Base-by-base conservation (phyloP, 495 filamentous ascomycete species). In the Darksidea phi region DNA sequence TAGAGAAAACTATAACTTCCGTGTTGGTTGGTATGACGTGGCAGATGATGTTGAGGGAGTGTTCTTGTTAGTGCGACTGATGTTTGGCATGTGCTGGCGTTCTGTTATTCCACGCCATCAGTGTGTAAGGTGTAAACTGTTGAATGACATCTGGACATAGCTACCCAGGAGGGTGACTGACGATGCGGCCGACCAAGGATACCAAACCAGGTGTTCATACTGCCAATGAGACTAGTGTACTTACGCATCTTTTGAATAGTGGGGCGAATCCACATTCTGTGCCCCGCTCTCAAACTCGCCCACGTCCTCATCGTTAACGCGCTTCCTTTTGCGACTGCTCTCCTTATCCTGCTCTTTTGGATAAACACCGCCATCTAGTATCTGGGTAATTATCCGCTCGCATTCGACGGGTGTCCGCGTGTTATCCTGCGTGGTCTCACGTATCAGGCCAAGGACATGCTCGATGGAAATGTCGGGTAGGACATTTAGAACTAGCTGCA, bases 381-480 rank as follows among this genome's bases (percentile, higher is more conserved):
- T 48, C 28, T 61, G 47, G n/a, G 61, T 57, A 46, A 73, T 63
- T 15, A 74, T 18, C 17, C 24, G 42, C 41, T 64, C 57, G 48
- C 67, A 66, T 37, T 42, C 32, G 25, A 18, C 42, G 0, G 43
- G 54, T 25, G 53, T 61, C 20, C 41, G 49, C 8, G 36, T 53
- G 17, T 48, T 51, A 1, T 47, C 51, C 25, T 59, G 54, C 24
- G 53, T 63, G 2, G 36, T 42, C 18, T 66, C 58, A 28, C 37
- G 46, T 47, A 71, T 73, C 26, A 72, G 61, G 13, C 48, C 37
- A 17, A 60, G 38, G 20, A 73, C 71, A 53, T 74, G 56, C 11
- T 76, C 66, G 36, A 69, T 62, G 18, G 56, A 47, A 43, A 76
- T 72, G 43, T 75, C 70, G 20, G 73, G 73, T 45, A 76, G 69